phyloP scores from a whole-genome alignment of 2,329 filamentous ascomycete genomes.

The Penicillium nordicum region DNA sequence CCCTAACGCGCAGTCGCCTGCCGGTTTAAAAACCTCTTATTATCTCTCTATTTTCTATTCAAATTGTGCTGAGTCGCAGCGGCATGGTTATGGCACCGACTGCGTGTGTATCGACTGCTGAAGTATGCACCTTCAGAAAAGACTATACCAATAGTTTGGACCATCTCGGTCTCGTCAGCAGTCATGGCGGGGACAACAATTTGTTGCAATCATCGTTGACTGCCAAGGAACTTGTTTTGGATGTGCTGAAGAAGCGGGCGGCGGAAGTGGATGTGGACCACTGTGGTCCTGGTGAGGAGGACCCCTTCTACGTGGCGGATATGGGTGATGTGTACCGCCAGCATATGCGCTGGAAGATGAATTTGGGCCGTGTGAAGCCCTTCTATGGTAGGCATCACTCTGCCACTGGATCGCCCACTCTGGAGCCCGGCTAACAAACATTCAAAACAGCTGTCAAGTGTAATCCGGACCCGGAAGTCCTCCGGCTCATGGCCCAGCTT shows the following conservation, averaged over 20 bases:
- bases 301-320: constrained; percentile 97
- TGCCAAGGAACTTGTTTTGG: constrained; percentile 78
- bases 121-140: constrained; percentile 40
- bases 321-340: constrained; percentile 98
- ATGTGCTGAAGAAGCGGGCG: constrained; percentile 81
- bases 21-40: constrained; percentile 17
- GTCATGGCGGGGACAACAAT: constrained; percentile 46
- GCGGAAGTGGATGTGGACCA: constrained; percentile 78
- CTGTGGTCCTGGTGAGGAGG: constrained; percentile 90
- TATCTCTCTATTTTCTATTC: constrained; percentile 19
- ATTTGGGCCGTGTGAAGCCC: constrained; percentile 85
- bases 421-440: constrained; percentile 6
- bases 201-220: constrained; percentile 42
- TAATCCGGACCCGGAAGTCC: constrained; percentile 87
- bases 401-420: neutral
- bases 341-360: constrained; percentile 96
- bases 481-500: constrained; percentile 80
- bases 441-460: constrained; percentile 79
- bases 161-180: constrained; percentile 33
- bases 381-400: constrained; percentile 72
- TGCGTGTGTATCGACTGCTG: constrained; percentile 53
- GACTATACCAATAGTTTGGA: constrained; percentile 30
- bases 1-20: constrained; percentile 66
- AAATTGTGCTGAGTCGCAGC: constrained; percentile 30
- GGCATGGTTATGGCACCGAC: constrained; percentile 69